Base-by-base conservation (phyloP, 305 asterid species). In the Plantago lanceolata region DNA sequence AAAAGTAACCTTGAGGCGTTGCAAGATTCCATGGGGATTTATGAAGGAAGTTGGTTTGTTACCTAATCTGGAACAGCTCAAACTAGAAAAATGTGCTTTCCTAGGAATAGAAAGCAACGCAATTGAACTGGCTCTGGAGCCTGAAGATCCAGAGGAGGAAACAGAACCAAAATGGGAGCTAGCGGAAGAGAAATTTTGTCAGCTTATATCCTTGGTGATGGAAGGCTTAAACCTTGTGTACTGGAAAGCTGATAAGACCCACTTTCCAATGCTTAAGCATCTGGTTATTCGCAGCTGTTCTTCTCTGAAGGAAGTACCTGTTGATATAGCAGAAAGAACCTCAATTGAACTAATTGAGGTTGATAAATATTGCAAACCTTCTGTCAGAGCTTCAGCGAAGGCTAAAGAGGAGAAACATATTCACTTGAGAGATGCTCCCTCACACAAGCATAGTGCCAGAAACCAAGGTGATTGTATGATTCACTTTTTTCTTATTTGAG, bases 61-160 rank as follows among this genome's bases (percentile, higher is more conserved):
- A 47, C 70, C 57, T 3, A 56, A 66, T 47, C 64, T 56, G 29
- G 57, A 66, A 66, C 57, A 55, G 14, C 70, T 66, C 5, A 67
- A 59, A 50, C 65, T 48, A 60, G 8, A 4, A 15, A 48, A 11
- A n/a, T 8, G 19, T 65, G 52, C 64, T 4, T 57, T 62, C 51
- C 33, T 3, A 13, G 65, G 24, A 33, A 33, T 2, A 33, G 40
- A 8, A 33, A 33, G 7, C 50, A 48, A 16, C 3, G 6, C 20
- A 14, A 48, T 9, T 16, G 53, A 48, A 14, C 0, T 19, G 19
- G 53, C 13, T 3, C 3, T 24, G 28, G 28, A 24, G 28, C 1
- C 3, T 8, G 40, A 33, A 33, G 40, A 33, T 5, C 40, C 11
- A 48, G 20, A 17, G 19, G 19, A 48, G 17, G 19, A 14, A 48